phyloP scores from a whole-genome alignment of 345 rosid species.

The Brassica carinata region DNA sequence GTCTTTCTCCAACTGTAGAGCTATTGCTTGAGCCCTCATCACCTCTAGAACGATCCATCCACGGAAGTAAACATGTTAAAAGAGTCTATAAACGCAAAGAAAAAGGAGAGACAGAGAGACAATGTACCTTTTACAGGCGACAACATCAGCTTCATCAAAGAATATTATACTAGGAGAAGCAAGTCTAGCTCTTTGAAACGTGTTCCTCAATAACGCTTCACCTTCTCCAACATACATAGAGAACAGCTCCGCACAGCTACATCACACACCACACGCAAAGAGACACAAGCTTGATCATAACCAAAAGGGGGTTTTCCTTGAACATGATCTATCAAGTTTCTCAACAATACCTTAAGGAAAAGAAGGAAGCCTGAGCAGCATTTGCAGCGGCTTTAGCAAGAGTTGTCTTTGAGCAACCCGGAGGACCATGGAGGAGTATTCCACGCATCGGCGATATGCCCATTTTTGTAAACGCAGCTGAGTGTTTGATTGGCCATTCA shows the following conservation, averaged over 20 bases:
- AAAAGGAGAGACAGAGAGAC: neutral
- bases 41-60: conserved; percentile 50
- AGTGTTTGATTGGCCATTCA: conserved; percentile 95
- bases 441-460: conserved; percentile 88
- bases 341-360: conserved; percentile 68
- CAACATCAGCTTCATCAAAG: conserved; percentile 92
- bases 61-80: neutral
- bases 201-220: conserved; percentile 84
- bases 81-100: neutral
- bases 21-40: conserved; percentile 65
- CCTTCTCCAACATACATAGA: conserved; percentile 99
- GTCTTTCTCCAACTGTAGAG: conserved; percentile 83
- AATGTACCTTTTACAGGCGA: conserved; percentile 78
- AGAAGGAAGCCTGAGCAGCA: conserved; percentile 92
- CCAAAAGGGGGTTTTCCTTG: neutral
- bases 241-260: conserved; percentile 90
- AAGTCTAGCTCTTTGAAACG: conserved; percentile 87
- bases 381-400: conserved; percentile 95
- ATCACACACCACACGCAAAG: neutral
- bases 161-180: conserved; percentile 94
- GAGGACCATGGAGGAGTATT: conserved; percentile 92
- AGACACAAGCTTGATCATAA: neutral
- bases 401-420: conserved; percentile 99
- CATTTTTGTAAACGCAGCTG: conserved; percentile 66
- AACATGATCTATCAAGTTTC: neutral